Evolutionary conservation across 306 rosid species (phyloP), one percentile per base, ranked within the genome.

Genomic region (Trifolium fragiferum): DNA sequence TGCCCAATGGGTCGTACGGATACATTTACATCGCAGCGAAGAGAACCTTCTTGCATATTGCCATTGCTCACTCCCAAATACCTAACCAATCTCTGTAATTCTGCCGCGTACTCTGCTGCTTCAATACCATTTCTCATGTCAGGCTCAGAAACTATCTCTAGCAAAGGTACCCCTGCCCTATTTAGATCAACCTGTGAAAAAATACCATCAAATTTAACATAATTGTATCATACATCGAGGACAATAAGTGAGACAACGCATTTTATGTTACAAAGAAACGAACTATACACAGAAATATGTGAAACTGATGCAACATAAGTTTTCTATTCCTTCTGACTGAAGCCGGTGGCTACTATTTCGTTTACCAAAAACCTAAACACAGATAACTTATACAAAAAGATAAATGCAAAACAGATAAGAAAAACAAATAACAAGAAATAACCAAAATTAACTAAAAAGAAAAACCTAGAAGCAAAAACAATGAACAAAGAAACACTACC

Each of bases 1-100:
- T 90, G 97, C 68, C 93, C 95, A 70, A 91, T 79, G 49, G 97
- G 98, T 58, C 97, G 92, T 73, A 94, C 82, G 8, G 98, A 91
- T 67, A 94, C 82, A 82, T 94, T 94, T 65, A 91, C 97, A 83
- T 94, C 98, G 18, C 97, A 94, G 72, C 95, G 91, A 77, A 94
- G 96, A 27, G 98, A 94, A 57, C 97, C 97, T 85, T 94, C 98
- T 88, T 91, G 96, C 97, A 91, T 91, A 80, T 94, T 91, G 68
- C 98, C 98, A 80, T 94, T 94, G 89, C 97, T 81, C 74, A 94
- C 94, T 75, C 93, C 96, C 85, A 94, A 85, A 86, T 94, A 94
- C 78, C 93, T 76, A 78, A 91, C 97, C 84, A 94, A 75, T 79
- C 96, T 89, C 88, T 94, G 98, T 49, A 93, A 2, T 72, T 94